These are phyloP conservation scores for Leishmania martiniquensis DNA, from an alignment of 208 protist species.

Conservation along the genomic window DNA sequence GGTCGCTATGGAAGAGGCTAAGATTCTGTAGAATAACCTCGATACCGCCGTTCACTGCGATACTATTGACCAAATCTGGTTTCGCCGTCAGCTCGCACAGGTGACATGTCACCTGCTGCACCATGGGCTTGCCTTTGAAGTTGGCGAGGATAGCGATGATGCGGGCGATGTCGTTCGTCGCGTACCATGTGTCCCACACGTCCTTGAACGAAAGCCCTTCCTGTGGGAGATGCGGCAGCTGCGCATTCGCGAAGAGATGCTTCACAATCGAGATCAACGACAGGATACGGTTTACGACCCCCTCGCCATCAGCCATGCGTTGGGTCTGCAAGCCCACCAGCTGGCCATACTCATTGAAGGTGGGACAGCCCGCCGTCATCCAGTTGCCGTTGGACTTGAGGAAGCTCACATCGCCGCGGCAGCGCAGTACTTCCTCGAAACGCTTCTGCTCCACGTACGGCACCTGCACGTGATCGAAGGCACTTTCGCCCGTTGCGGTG, in stretches of 20 bases:
- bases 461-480: not conserved
- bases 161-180: conserved; percentile 73
- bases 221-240: conserved; percentile 75
- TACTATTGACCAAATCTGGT: conserved; percentile 48
- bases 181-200: conserved; percentile 92
- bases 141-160: conserved; percentile 79
- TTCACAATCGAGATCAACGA: conserved; percentile 86
- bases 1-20: conserved; percentile 57
- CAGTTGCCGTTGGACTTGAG: conserved; percentile 74
- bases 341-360: conserved; percentile 85
- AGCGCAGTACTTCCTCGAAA: conserved; percentile 89
- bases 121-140: conserved; percentile 70
- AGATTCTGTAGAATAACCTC: conserved; percentile 64
- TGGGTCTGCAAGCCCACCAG: conserved; percentile 90
- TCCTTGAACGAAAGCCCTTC: conserved; percentile 57
- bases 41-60: conserved; percentile 63
- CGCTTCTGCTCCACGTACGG: conserved; percentile 68
- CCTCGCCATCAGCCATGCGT: conserved; percentile 58
- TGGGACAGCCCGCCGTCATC: conserved; percentile 80
- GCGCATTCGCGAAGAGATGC: conserved; percentile 89
- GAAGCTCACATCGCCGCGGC: conserved; percentile 70
- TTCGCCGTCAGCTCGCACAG: conserved; percentile 69
- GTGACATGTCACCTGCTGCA: conserved; percentile 53
- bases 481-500: not conserved
- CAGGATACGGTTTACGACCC: conserved; percentile 82